These are phyloP conservation scores for Porphyrellus cyaneotinctus DNA, from an alignment of 768 basidiomycete genomes.

Conservation along the genomic window DNA sequence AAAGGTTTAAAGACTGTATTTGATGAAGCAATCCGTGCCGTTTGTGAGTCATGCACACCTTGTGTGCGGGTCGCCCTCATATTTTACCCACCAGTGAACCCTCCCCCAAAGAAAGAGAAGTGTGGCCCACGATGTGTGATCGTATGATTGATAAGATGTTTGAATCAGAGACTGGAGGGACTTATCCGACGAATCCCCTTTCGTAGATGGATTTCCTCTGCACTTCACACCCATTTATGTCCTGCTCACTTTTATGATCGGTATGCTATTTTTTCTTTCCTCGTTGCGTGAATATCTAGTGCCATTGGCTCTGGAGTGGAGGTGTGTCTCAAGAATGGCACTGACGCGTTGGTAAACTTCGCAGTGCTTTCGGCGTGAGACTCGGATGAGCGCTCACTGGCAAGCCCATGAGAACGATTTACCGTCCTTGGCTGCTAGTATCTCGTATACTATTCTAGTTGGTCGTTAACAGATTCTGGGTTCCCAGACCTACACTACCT, in stretches of 20 bases:
- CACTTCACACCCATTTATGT: slow-evolving; percentile 67
- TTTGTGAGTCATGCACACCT: slow-evolving; percentile 56
- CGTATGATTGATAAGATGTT: slow-evolving; percentile 47
- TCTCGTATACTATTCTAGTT: no score
- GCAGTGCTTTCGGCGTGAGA: no score
- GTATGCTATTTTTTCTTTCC: slow-evolving; percentile 42
- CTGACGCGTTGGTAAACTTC: no score
- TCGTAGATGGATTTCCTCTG: slow-evolving; percentile 34
- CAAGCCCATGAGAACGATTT: no score
- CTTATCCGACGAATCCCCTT: slow-evolving; percentile 16
- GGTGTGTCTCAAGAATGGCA: no score
- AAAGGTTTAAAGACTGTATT: slow-evolving; percentile 99
- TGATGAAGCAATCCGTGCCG: slow-evolving; percentile 97
- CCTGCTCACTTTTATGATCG: slow-evolving; percentile 63
- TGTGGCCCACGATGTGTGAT: slow-evolving; percentile 59
- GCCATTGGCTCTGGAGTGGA: no score
- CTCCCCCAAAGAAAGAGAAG: slow-evolving; percentile 58
- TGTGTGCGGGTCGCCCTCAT: slow-evolving; percentile 7
- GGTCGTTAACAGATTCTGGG: no score
- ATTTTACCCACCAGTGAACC: slow-evolving; percentile 55
- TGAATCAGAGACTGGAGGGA: slow-evolving; percentile 18
- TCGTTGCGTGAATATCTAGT: neutral
- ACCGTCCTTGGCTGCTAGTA: no score
- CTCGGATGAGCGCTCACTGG: no score
- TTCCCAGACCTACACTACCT: no score